phyloP scores from a whole-genome alignment of 495 filamentous ascomycete species.

The Aspergillus coremiiformis region DNA sequence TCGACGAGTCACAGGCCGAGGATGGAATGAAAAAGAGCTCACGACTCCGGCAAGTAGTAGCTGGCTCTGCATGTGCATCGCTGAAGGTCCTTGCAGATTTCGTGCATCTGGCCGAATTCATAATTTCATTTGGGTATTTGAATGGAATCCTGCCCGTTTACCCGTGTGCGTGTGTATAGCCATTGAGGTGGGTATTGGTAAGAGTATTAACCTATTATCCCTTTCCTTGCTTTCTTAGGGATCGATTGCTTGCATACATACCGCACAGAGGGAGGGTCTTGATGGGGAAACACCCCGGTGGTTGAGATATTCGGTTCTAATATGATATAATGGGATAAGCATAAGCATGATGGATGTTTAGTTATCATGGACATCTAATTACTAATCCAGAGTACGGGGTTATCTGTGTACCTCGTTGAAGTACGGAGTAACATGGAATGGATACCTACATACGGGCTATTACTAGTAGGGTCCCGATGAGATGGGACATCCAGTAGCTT shows the following conservation, averaged over 20 bases:
- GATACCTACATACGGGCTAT: no score
- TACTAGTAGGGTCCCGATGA: not conserved
- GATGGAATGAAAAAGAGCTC: constrained; percentile 17
- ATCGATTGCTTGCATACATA: not conserved
- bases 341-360: no score
- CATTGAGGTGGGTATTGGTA: not conserved
- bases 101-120: constrained; percentile 10
- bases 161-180: not conserved
- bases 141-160: not conserved
- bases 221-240: not conserved
- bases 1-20: constrained; percentile 34
- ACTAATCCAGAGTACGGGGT: no score
- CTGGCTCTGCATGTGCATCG: constrained; percentile 11
- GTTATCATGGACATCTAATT: no score
- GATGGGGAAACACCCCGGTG: no score
- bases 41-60: not conserved
- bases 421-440: no score
- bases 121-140: not conserved
- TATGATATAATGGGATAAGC: no score
- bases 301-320: no score
- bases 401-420: no score
- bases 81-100: constrained; percentile 32
- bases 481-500: not conserved
- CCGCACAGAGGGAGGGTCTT: no score
- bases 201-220: no score